Evolutionary conservation across 1,284 basidiomycete species (phyloP).

Genomic region (Athelia sp.): DNA sequence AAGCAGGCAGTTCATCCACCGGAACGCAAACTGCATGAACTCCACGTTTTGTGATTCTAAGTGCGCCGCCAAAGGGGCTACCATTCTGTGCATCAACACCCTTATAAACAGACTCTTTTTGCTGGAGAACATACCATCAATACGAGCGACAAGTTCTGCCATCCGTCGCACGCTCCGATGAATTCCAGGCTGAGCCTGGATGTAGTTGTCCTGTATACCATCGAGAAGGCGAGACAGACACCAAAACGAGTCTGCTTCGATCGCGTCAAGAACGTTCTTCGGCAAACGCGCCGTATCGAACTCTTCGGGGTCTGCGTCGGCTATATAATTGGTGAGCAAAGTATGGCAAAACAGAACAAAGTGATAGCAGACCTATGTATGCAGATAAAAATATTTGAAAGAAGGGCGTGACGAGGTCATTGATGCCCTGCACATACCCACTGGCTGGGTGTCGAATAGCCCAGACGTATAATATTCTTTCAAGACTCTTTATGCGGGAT

Average conservation of each 20-base stretch:
- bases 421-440: conserved; percentile 97
- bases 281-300: conserved; percentile 82
- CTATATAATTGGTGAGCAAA: conserved; percentile 8
- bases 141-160: conserved; percentile 87
- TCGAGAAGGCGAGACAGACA: conserved; percentile 90
- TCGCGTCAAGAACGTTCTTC: conserved; percentile 63
- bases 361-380: conserved; percentile 66
- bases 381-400: conserved; percentile 91
- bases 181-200: conserved; percentile 91
- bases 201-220: conserved; percentile 97
- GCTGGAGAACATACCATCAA: conserved; percentile 63
- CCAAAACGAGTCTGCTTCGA: conserved; percentile 97
- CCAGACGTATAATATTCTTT: conserved; percentile 95
- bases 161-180: conserved; percentile 88
- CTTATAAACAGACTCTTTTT: conserved; percentile 2
- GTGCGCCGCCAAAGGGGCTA: conserved; percentile 75
- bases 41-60: conserved; percentile 88
- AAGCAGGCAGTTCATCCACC: conserved; percentile 97
- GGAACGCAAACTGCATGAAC: conserved; percentile 98
- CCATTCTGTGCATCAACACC: conserved; percentile 1
- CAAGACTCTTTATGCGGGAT: conserved; percentile 59
- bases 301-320: conserved; percentile 83
- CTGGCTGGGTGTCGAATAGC: conserved; percentile 95
- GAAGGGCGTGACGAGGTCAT: conserved; percentile 93
- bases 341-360: conserved; percentile 1